phyloP scores from a whole-genome alignment of 495 filamentous ascomycete genomes.

The Pseudoneurospora amorphoporcata region DNA sequence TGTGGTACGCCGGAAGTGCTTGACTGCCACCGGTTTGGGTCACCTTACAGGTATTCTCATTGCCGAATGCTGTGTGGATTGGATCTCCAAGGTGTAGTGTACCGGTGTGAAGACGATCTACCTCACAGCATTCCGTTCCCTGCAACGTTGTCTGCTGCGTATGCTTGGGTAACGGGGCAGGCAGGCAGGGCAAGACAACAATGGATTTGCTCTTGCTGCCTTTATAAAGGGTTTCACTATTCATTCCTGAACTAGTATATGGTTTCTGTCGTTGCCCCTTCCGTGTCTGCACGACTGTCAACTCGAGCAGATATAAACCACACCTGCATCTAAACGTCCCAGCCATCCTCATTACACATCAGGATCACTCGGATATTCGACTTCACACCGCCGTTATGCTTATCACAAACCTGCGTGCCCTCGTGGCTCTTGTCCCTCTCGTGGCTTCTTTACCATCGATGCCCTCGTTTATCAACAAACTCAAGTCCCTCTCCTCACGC shows the following conservation, averaged over 20 bases:
- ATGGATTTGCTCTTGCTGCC: background rate
- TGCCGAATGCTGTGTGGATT: background rate
- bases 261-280: background rate
- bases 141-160: background rate
- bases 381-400: background rate
- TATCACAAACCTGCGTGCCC: slow-evolving; percentile 1
- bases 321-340: background rate
- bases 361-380: background rate
- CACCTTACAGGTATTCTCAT: background rate
- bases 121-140: background rate
- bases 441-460: slow-evolving; percentile 4
- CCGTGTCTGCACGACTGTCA: background rate
- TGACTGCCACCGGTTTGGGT: background rate
- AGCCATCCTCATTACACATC: background rate
- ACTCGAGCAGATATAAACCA: background rate
- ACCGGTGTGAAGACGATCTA: background rate
- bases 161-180: background rate
- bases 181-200: background rate
- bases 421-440: slow-evolving; percentile 5
- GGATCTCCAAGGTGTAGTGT: slow-evolving; percentile 4
- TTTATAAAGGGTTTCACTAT: background rate
- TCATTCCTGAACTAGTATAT: background rate
- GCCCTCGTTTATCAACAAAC: background rate
- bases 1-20: background rate
- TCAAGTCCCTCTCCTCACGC: background rate